Evolutionary conservation across 73 alveolate species (phyloP), one percentile per base, ranked within the genome.

Genomic region (Symbiodinium pilosum): DNA sequence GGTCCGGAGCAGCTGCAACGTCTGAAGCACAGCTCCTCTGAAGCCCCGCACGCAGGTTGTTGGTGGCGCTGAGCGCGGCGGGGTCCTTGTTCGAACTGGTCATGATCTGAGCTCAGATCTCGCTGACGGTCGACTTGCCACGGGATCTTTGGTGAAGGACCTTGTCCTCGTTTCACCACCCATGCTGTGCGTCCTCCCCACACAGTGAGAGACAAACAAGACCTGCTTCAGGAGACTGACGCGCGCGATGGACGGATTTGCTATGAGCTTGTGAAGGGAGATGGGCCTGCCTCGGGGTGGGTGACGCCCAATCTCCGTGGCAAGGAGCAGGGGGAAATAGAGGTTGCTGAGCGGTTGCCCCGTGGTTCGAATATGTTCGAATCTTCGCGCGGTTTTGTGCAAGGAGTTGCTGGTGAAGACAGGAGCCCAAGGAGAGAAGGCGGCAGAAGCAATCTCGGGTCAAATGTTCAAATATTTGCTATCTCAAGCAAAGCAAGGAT

Each of bases 251-350:
- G 97, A 28, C 97, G 97, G 16, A 69, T 91, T 16, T 64, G 54
- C 40, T 91, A 91, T 43, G 97, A 91, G 47, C 75, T 73, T 73
- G 44, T 34, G 26, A 44, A 34, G 81, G 97, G 97, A 73, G 77
- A 85, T 1, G 97, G 97, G 56, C 97, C 97, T 42, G 88, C 97
- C 34, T 59, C 40, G 9, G 97, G 97, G 36, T 91, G 97, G 97
- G 97, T 91, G 18, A 91, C 83, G n/a, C 97, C 97, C 43, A 69
- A 7, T 86, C 81, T 91, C 87, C 97, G 97, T 28, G 97, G 97
- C 71, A 91, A 91, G 97, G 97, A 91, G n/a, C 68, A 2, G 8
- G 6, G 73, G 73, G 73, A 51, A 51, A 54, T 30, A 54, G 20
- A 24, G 73, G 26, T 24, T 24, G 73, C 28, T 6, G 73, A 51